phyloP scores from a whole-genome alignment of 108 stramenopile species.

The Fragilariopsis cylindrus region DNA sequence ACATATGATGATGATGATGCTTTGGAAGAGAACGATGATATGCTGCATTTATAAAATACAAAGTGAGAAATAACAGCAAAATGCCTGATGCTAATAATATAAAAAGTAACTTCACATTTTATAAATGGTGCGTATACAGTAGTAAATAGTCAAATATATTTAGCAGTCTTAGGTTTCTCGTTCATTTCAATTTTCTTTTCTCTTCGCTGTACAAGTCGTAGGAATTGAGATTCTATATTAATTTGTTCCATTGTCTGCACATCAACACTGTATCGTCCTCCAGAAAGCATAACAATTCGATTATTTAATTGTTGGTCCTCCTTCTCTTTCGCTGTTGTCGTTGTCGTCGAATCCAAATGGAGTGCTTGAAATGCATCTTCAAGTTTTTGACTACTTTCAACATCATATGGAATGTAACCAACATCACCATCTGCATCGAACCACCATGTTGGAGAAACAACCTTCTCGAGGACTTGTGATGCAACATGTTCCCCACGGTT shows the following conservation, averaged over 20 bases:
- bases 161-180: not conserved
- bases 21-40: no score
- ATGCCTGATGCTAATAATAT: no score
- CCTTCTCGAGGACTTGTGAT: not conserved
- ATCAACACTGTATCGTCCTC: constrained; percentile 28
- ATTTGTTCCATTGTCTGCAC: constrained; percentile 36
- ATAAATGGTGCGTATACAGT: no score
- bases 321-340: not conserved
- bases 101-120: no score
- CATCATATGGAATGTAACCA: constrained; percentile 35
- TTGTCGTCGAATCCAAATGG: not conserved
- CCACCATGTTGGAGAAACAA: constrained; percentile 20
- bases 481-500: not conserved
- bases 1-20: no score
- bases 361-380: constrained; percentile 24
- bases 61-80: no score
- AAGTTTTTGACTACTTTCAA: constrained; percentile 9
- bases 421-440: constrained; percentile 36
- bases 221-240: constrained; percentile 27
- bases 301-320: not conserved
- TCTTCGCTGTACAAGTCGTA: constrained; percentile 21
- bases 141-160: no score
- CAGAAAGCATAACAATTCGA: not conserved
- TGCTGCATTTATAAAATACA: no score
- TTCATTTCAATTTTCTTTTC: not conserved